A percentile compares a stretch with the other conserved stretches of the same genome.
Conservation (phyloP, 352 stramenopile species). For the Saprolegnia diclina region DNA sequence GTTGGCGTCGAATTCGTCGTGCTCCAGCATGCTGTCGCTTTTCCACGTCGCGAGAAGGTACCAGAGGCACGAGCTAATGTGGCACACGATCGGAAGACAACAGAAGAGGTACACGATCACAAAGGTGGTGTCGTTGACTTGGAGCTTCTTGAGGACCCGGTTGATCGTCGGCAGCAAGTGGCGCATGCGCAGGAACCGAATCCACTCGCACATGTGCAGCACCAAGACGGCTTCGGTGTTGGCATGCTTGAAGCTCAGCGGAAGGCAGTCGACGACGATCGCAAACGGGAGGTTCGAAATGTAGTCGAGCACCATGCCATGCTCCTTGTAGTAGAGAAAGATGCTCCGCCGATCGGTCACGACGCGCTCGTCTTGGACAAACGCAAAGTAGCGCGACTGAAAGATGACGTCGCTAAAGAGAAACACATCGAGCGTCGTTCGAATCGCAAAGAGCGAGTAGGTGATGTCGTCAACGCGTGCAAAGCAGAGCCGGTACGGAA, state of each 20-base stretch:
- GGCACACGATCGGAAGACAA: conserved; percentile 17
- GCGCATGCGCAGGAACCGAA: conserved; percentile 12
- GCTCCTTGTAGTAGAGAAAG: conserved; percentile 50
- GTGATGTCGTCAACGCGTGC: not conserved
- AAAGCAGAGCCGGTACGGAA: conserved; percentile 17
- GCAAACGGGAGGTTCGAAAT: conserved; percentile 50
- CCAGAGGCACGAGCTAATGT: conserved; percentile 1
- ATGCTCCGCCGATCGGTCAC: conserved; percentile 61
- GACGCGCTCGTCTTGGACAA: conserved; percentile 52
- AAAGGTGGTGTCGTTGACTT: conserved; percentile 17
- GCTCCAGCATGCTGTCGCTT: conserved; percentile 11
- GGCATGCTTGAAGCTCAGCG: not conserved
- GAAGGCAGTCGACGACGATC: conserved; percentile 47
- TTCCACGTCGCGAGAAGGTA: not conserved
- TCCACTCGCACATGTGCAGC: conserved; percentile 15
- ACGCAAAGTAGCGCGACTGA: conserved; percentile 52
- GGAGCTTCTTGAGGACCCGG: conserved; percentile 4
- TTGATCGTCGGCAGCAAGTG: conserved; percentile 4
- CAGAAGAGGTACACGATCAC: conserved; percentile 20
- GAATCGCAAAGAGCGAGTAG: not conserved
- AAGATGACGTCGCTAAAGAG: conserved; percentile 54
- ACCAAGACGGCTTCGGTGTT: not conserved
- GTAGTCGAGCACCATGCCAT: conserved; percentile 47
- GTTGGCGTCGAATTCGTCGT: not conserved
- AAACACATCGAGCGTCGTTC: conserved; percentile 41